Evolutionary conservation across 2,329 filamentous ascomycete genomes (phyloP).

Genomic region (Byssoonygena ceratinophila): DNA sequence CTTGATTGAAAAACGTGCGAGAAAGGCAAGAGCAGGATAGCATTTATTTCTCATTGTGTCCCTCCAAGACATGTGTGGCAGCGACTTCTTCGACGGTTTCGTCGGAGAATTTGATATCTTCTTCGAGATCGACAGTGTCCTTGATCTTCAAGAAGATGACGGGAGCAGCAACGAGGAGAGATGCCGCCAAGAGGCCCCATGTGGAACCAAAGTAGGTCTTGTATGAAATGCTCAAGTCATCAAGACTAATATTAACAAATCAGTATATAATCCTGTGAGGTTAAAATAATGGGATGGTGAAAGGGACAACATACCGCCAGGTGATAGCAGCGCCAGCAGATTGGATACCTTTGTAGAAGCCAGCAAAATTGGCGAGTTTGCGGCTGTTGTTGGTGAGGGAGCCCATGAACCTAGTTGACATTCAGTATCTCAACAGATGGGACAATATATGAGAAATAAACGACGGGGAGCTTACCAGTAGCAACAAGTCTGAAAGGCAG

Average conservation of each 20-base stretch:
- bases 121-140: constrained; percentile 68
- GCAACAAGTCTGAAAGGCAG: constrained; percentile 76
- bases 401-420: constrained; percentile 64
- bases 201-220: constrained; percentile 61
- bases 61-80: constrained; percentile 11
- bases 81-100: constrained; percentile 65
- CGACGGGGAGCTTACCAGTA: constrained; percentile 56
- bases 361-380: constrained; percentile 82
- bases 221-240: constrained; percentile 52
- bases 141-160: constrained; percentile 69
- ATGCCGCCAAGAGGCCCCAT: constrained; percentile 67
- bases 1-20: background rate
- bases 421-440: no score
- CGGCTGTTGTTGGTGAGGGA: constrained; percentile 84
- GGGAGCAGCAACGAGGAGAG: constrained; percentile 65
- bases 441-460: background rate
- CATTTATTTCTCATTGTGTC: constrained; percentile 1
- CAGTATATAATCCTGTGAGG: background rate
- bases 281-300: background rate
- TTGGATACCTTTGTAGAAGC: constrained; percentile 83
- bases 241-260: constrained; percentile 51
- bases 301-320: constrained; percentile 30
- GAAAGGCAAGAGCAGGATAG: background rate
- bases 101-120: constrained; percentile 75
- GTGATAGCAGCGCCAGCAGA: constrained; percentile 65